phyloP scores from a whole-genome alignment of 176 grass and related monocot genomes.

The Carex parvula region DNA sequence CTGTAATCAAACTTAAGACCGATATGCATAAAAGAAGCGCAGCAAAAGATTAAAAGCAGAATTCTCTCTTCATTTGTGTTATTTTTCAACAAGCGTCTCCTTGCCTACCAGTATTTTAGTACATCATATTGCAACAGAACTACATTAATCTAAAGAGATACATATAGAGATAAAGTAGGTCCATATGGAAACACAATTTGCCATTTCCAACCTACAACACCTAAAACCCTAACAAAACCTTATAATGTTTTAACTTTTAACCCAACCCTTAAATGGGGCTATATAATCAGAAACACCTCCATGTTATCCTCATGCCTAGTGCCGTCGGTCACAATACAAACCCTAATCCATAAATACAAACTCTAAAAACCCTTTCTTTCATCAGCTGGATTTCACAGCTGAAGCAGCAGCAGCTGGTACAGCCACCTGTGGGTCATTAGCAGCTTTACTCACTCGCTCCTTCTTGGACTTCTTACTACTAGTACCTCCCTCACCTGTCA shows the following conservation, averaged over 20 bases:
- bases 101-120: not conserved
- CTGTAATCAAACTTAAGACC: not conserved
- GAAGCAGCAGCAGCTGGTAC: not conserved
- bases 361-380: not conserved
- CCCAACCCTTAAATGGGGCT: slow-evolving; percentile 16
- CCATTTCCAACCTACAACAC: slow-evolving; percentile 13
- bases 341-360: slow-evolving; percentile 29
- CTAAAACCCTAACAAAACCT: slow-evolving; percentile 31
- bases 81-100: slow-evolving; percentile 17
- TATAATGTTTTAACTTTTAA: slow-evolving; percentile 21
- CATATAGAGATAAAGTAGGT: slow-evolving; percentile 14
- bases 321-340: slow-evolving; percentile 21
- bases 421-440: slow-evolving; percentile 13
- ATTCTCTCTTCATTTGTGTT: slow-evolving; percentile 23
- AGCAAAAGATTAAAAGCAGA: not conserved
- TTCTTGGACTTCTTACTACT: slow-evolving; percentile 22
- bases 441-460: slow-evolving; percentile 19
- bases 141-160: slow-evolving; percentile 16
- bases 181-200: slow-evolving; percentile 16
- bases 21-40: not conserved
- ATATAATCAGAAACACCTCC: slow-evolving; percentile 22
- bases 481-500: not conserved
- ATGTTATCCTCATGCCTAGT: slow-evolving; percentile 8
- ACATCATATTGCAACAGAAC: slow-evolving; percentile 23
- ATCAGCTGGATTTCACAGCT: slow-evolving; percentile 26